These are phyloP conservation scores for Cucumis sativus DNA, from an alignment of 306 rosid species.

Conservation along the genomic window DNA sequence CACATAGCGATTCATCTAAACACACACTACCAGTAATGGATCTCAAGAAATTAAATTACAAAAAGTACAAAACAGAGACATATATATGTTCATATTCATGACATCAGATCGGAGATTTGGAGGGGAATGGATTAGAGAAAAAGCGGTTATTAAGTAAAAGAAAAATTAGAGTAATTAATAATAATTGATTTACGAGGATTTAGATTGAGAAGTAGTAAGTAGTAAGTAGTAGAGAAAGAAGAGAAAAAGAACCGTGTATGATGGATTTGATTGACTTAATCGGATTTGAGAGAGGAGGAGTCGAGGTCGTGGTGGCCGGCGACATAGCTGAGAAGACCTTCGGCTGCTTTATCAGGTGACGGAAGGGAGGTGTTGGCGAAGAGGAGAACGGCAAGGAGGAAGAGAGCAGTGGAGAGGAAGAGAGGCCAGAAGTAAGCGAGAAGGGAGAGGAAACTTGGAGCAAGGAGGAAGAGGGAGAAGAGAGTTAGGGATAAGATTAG, in stretches of 20 bases:
- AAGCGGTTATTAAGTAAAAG: neutral
- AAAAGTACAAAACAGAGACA: neutral
- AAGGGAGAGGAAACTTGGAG: conserved; percentile 44
- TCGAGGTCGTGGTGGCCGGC: conserved; percentile 47
- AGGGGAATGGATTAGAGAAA: neutral
- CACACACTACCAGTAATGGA: neutral
- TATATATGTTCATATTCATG: neutral
- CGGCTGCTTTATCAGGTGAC: conserved; percentile 27
- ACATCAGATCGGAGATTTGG: neutral
- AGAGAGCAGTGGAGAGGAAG: conserved; percentile 66
- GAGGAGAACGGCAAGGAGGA: conserved; percentile 51
- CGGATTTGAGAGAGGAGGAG: conserved; percentile 24
- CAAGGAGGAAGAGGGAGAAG: conserved; percentile 24
- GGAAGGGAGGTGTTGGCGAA: conserved; percentile 38
- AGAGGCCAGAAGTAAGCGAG: conserved; percentile 94
- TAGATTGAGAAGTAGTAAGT: neutral
- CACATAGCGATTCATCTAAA: neutral
- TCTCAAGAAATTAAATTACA: neutral
- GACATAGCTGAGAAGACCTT: conserved; percentile 67
- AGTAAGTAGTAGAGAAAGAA: neutral
- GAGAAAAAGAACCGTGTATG: neutral
- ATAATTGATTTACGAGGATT: neutral
- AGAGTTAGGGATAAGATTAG: conserved; percentile 15
- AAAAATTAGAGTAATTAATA: neutral
- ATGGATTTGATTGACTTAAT: conserved; percentile 2